Evolutionary conservation across 345 rosid genomes (phyloP), one percentile per base, ranked within the genome.

Genomic region (Eucalyptus lansdowneana): DNA sequence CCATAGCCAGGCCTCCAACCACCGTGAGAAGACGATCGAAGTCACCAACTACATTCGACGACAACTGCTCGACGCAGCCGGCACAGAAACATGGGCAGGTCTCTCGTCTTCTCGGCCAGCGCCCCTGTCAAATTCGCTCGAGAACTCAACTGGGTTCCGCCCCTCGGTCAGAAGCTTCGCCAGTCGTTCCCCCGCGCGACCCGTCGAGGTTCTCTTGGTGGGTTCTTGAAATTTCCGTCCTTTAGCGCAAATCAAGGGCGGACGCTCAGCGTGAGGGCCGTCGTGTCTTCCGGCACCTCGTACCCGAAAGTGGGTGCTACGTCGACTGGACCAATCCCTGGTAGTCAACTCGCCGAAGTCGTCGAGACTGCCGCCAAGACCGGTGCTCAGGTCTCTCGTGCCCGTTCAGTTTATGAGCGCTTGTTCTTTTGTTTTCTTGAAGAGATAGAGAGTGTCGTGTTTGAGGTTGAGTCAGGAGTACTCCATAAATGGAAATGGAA

Each of bases 301-400:
- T 94, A 92, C 88, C 95, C 95, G 3, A 94, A 90, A 93, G 91
- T 95, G 42, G 98, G 96, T 51, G 95, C 99, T 44, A 89, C 88
- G 60, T 91, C 97, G 85, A 93, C 93, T 50, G 99, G 99, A 50
- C 93, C 98, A 44, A 91, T 97, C 86, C 95, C 98, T 45, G 91
- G 94, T 27, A n/a, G 86, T 65, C 94, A 94, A 88, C 98, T 95
- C 91, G 92, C 96, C 76, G 92, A 95, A 93, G 97, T 96, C 58
- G 98, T 97, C 53, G 99, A 97, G 91, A 87, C 94, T 88, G 97
- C 99, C 72, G 99, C 99, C 65, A 94, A 92, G 90, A 93, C 98
- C 87, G 99, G 99, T 16, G 98, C 99, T 10, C 95, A 95, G 98
- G 99, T 97, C 87, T 86, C 6, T 76, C 44, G 7, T 21, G 85